These are phyloP conservation scores for Hypoxylon fragiforme DNA, from an alignment of 495 filamentous ascomycete species.

Conservation along the genomic window DNA sequence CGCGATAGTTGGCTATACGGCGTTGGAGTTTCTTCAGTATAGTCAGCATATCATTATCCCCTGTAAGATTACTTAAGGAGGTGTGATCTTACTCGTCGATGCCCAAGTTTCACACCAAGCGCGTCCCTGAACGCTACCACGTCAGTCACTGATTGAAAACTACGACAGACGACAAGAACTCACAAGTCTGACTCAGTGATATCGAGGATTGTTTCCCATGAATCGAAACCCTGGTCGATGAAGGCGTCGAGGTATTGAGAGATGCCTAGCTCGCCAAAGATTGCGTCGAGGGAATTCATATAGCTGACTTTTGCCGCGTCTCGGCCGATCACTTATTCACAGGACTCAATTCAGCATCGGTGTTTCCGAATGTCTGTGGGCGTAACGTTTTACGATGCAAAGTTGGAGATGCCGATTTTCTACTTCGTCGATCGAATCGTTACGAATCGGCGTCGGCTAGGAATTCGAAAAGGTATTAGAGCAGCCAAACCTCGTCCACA, in stretches of 20 bases:
- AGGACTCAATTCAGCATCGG: constrained; percentile 28
- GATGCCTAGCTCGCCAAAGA: constrained; percentile 72
- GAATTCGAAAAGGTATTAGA: not conserved
- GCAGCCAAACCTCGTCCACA: constrained; percentile 7
- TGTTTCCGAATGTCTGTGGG: constrained; percentile 8
- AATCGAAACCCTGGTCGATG: constrained; percentile 75
- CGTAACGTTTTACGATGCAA: constrained; percentile 10
- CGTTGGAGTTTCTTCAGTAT: constrained; percentile 53
- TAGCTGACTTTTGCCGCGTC: constrained; percentile 36
- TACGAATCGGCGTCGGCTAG: constrained; percentile 8
- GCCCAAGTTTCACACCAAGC: constrained; percentile 74
- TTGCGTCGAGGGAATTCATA: constrained; percentile 53
- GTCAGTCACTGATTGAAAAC: constrained; percentile 17
- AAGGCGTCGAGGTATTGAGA: constrained; percentile 71
- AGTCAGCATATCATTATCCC: constrained; percentile 25
- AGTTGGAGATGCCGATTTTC: not conserved
- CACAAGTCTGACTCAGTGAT: constrained; percentile 81
- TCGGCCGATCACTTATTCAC: constrained; percentile 20
- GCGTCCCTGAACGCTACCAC: constrained; percentile 54
- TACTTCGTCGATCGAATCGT: not conserved
- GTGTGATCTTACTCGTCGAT: constrained; percentile 65
- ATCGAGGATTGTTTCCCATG: constrained; percentile 77
- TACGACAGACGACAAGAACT: constrained; percentile 30
- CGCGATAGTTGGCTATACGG: constrained; percentile 59
- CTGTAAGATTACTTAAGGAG: not conserved